Evolutionary conservation across 176 grass and related monocot species (phyloP).

Genomic region (Aegilops sharonensis): DNA sequence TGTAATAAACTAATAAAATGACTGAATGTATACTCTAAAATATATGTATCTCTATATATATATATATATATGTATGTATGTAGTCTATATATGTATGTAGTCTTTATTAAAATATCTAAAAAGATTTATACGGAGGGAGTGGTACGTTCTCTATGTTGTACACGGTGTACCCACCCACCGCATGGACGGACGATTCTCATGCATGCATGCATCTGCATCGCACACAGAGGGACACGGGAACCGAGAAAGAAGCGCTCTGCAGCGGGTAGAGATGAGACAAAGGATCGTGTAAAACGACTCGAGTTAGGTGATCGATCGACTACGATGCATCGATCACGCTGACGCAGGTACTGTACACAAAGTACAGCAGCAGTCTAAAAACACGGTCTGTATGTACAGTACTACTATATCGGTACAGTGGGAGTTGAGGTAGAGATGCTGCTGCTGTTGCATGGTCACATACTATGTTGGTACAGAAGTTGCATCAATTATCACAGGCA

Average conservation of each 20-base stretch:
- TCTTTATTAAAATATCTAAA: too few species aligned
- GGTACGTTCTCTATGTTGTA: neutral
- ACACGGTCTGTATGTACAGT: neutral
- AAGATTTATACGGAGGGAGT: neutral
- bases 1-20: too few species aligned
- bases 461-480: neutral
- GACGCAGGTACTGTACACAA: neutral
- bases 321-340: neutral
- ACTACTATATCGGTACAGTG: neutral
- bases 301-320: neutral
- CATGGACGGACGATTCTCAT: neutral
- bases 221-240: neutral
- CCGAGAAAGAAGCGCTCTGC: neutral
- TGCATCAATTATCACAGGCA: neutral
- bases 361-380: neutral
- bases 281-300: conserved; percentile 27
- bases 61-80: too few species aligned
- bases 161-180: neutral
- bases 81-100: too few species aligned
- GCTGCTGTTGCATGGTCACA: neutral
- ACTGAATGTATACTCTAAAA: too few species aligned
- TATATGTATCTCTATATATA: too few species aligned
- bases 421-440: neutral
- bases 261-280: neutral
- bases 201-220: neutral